Percentiles rank a stretch among this genome's conserved stretches.
These are phyloP conservation scores for Auxenochlorella pyrenoidosa DNA, from an alignment of 139 green algal genomes.

Conservation along the genomic window DNA sequence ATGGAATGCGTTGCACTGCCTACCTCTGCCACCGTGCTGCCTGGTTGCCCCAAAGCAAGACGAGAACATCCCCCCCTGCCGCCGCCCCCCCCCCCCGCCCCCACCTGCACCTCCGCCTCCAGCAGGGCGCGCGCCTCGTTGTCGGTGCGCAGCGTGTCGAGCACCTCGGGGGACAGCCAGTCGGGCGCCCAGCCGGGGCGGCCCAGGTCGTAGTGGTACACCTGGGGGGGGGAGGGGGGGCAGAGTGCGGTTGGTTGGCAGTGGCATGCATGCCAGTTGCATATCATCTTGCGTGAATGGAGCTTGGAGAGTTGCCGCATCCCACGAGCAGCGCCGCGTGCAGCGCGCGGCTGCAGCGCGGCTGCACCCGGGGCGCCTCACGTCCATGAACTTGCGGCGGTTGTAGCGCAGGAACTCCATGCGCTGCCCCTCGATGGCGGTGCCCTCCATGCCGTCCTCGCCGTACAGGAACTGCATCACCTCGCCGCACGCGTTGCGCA, in stretches of 20 bases:
- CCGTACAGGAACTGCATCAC: slow-evolving; percentile 99
- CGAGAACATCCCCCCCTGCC: too few relatives aligned
- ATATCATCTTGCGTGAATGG: too few relatives aligned
- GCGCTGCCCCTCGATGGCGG: slow-evolving; percentile 91
- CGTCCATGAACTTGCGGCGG: slow-evolving; percentile 56
- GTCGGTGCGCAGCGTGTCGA: slow-evolving; percentile 69
- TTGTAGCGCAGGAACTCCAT: slow-evolving; percentile 82
- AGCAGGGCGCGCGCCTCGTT: slow-evolving; percentile 53
- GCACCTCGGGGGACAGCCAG: slow-evolving; percentile 66
- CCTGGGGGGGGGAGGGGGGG: not conserved
- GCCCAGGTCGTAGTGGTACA: slow-evolving; percentile 65
- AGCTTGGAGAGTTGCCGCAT: too few relatives aligned
- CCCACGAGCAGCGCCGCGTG: too few relatives aligned
- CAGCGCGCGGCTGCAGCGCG: not conserved
- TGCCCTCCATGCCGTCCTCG: slow-evolving; percentile 99
- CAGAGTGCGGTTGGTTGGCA: not conserved
- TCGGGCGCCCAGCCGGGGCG: slow-evolving; percentile 59
- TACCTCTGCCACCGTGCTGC: not conserved
- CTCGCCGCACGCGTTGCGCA: slow-evolving; percentile 89
- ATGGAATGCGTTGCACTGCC: too few relatives aligned
- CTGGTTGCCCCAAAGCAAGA: too few relatives aligned
- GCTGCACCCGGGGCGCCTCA: not conserved
- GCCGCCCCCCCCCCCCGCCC: not conserved
- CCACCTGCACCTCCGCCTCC: slow-evolving; percentile 61
- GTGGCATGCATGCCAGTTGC: too few relatives aligned